Evolutionary conservation across 1,284 basidiomycete species (phyloP).

Genomic region (Ustilago esculenta): DNA sequence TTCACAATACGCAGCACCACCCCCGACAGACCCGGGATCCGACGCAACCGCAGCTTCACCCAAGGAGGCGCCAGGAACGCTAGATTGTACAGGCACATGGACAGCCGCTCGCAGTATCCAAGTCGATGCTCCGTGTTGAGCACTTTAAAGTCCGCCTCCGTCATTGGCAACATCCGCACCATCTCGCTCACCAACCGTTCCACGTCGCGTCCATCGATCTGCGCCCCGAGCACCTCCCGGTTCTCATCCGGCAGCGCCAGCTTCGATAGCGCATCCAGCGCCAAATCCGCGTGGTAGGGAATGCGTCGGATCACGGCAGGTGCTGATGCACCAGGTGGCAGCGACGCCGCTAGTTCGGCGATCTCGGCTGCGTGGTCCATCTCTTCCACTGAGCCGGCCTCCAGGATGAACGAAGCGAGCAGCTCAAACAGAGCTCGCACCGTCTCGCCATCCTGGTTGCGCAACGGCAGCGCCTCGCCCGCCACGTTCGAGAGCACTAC

Average conservation of each 20-base stretch:
- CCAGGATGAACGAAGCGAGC: conserved; percentile 79
- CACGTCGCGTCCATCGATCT: conserved; percentile 74
- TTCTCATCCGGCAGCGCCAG: conserved; percentile 81
- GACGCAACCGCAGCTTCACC: conserved; percentile 77
- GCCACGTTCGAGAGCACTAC: conserved; percentile 78
- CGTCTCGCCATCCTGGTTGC: conserved; percentile 68
- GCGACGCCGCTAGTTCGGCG: conserved; percentile 29
- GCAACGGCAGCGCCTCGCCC: conserved; percentile 70
- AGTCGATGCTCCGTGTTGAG: conserved; percentile 76
- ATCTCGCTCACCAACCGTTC: conserved; percentile 77
- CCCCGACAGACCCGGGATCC: conserved; percentile 67
- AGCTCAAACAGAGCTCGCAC: conserved; percentile 75
- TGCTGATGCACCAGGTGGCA: conserved; percentile 20
- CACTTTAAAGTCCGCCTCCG: conserved; percentile 79
- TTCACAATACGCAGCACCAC: conserved; percentile 69
- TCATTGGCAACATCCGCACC: conserved; percentile 82
- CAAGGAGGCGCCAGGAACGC: conserved; percentile 81
- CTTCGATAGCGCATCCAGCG: conserved; percentile 83
- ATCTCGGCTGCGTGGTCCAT: conserved; percentile 70
- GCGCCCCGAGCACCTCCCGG: conserved; percentile 76
- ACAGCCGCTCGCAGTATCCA: conserved; percentile 79
- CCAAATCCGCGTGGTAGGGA: conserved; percentile 76
- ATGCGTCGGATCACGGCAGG: conserved; percentile 42
- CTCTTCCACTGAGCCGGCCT: conserved; percentile 75
- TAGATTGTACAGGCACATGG: conserved; percentile 84